Conservation (phyloP, 176 grass and related monocot species). For the Tillandsia fasciculata region DNA sequence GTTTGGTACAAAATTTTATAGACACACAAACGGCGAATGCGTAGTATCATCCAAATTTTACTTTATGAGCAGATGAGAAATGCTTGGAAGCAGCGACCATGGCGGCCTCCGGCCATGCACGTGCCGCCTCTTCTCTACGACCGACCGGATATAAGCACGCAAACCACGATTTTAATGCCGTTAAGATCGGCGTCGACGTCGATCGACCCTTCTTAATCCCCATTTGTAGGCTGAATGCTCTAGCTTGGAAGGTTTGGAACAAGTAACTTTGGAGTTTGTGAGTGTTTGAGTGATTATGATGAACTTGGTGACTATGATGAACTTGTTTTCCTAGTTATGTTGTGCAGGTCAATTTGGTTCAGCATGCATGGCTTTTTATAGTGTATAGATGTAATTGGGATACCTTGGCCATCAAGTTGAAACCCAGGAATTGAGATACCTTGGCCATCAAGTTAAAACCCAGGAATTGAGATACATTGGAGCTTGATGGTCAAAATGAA, state of each 20-base stretch:
- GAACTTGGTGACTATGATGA: too few relatives aligned
- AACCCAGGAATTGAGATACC: not conserved
- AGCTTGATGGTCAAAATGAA: not conserved
- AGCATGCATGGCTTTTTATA: not conserved
- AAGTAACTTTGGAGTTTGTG: not conserved
- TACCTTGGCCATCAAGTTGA: not conserved
- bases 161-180: not conserved
- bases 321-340: not conserved
- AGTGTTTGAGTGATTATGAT: not conserved
- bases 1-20: too few relatives aligned
- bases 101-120: not conserved
- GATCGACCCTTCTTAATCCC: too few relatives aligned
- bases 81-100: constrained; percentile 16
- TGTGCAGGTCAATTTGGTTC: not conserved
- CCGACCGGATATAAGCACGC: not conserved
- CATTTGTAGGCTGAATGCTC: too few relatives aligned
- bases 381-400: not conserved
- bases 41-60: constrained; percentile 1
- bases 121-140: not conserved
- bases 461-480: not conserved
- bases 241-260: too few relatives aligned
- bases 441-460: not conserved
- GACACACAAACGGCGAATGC: too few relatives aligned
- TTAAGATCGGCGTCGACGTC: not conserved
- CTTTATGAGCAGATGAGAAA: constrained; percentile 5